These are phyloP conservation scores for Colletotrichum limetticola DNA, from an alignment of 2,329 filamentous ascomycete species.

Conservation along the genomic window DNA sequence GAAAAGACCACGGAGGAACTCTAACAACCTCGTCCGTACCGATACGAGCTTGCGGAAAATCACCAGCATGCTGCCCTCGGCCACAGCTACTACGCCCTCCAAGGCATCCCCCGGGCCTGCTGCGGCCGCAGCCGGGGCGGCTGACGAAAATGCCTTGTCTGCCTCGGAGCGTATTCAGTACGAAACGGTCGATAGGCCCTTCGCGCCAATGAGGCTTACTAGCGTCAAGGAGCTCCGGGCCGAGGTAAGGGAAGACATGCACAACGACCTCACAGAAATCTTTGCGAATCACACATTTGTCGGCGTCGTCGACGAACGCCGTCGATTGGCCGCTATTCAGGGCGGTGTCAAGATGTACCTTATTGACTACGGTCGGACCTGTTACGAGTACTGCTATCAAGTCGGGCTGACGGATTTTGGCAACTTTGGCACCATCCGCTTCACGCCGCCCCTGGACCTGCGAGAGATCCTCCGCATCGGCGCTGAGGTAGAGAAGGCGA, in stretches of 20 bases:
- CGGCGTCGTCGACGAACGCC: constrained; percentile 87
- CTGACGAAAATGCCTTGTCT: constrained; percentile 48
- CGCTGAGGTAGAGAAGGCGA: constrained; percentile 73
- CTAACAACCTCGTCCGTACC: constrained; percentile 88
- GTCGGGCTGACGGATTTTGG: constrained; percentile 94
- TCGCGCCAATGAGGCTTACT: constrained; percentile 77
- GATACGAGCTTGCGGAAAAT: constrained; percentile 93
- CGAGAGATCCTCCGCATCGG: constrained; percentile 77
- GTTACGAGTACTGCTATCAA: constrained; percentile 95
- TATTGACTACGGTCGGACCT: constrained; percentile 89
- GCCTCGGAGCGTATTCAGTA: constrained; percentile 71
- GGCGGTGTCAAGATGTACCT: constrained; percentile 92
- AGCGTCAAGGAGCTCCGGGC: constrained; percentile 88
- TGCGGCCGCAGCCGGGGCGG: constrained; percentile 27
- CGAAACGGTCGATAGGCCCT: constrained; percentile 75
- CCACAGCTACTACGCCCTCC: constrained; percentile 44
- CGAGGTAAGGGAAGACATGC: constrained; percentile 82
- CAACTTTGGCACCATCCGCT: constrained; percentile 88
- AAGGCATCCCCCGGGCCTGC: constrained; percentile 29
- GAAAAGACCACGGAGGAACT: constrained; percentile 52
- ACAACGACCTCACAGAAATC: constrained; percentile 86
- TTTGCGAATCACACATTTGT: constrained; percentile 93
- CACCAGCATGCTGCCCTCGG: constrained; percentile 88
- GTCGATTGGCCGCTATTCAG: constrained; percentile 92
- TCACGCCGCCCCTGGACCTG: constrained; percentile 80